Conservation (phyloP, 2,329 filamentous ascomycete species). For the Calonectria ilicicola region DNA sequence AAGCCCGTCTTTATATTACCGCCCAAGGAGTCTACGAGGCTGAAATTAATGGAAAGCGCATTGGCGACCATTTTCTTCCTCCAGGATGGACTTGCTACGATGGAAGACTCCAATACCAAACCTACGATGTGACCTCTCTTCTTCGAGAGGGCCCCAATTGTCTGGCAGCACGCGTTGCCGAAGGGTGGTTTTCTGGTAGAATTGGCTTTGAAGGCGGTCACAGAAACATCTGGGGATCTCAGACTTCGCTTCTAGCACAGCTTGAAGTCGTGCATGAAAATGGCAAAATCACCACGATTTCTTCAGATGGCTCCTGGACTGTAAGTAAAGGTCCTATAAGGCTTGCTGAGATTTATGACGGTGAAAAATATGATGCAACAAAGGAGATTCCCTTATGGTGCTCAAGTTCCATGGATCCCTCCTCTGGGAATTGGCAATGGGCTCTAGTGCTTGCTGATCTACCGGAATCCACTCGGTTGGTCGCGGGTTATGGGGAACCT, state of each 20-base stretch:
- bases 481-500: slow-evolving; percentile 46
- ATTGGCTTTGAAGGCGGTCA: slow-evolving; percentile 36
- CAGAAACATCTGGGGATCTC: slow-evolving; percentile 26
- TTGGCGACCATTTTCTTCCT: slow-evolving; percentile 54
- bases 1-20: slow-evolving; percentile 57
- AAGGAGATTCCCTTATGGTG: slow-evolving; percentile 45
- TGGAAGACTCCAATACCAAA: slow-evolving; percentile 52
- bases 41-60: slow-evolving; percentile 55
- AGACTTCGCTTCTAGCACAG: slow-evolving; percentile 16
- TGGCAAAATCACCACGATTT: not conserved
- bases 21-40: slow-evolving; percentile 57
- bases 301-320: slow-evolving; percentile 54
- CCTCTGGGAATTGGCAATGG: slow-evolving; percentile 23
- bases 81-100: slow-evolving; percentile 64
- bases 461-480: slow-evolving; percentile 62
- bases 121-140: not conserved
- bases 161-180: slow-evolving; percentile 55
- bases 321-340: slow-evolving; percentile 47
- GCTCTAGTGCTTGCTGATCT: slow-evolving; percentile 18
- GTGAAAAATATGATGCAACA: slow-evolving; percentile 60
- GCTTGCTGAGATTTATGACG: slow-evolving; percentile 61
- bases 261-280: slow-evolving; percentile 4
- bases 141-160: slow-evolving; percentile 38
- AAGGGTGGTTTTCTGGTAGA: slow-evolving; percentile 59
- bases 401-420: slow-evolving; percentile 36